phyloP scores from a whole-genome alignment of 1,139 yeast genomes.

The Taiozyma sp. region DNA sequence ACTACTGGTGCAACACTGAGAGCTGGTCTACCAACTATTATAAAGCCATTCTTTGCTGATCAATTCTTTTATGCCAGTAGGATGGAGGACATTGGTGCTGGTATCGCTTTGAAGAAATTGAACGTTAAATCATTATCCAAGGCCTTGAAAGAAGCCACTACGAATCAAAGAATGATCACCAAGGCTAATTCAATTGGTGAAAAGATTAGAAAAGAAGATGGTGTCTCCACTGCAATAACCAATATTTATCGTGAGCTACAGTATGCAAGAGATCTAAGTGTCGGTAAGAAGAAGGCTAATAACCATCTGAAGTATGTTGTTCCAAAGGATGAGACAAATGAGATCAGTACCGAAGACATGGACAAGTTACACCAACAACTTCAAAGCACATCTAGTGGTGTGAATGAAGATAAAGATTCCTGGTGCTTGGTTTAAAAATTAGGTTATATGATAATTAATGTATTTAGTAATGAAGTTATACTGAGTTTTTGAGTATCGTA shows the following conservation, averaged over 20 bases:
- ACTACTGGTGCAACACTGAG: constrained; percentile 90
- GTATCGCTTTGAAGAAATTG: constrained; percentile 64
- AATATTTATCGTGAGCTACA: constrained; percentile 74
- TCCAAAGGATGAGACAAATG: not conserved
- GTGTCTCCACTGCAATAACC: constrained; percentile 74
- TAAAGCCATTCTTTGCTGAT: constrained; percentile 95
- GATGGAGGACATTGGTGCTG: constrained; percentile 89
- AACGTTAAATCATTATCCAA: constrained; percentile 57
- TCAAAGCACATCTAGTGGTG: constrained; percentile 1
- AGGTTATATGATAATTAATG: not conserved
- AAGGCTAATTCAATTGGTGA: constrained; percentile 62
- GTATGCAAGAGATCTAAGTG: constrained; percentile 57
- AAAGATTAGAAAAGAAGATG: constrained; percentile 64
- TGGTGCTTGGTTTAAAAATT: constrained; percentile 26
- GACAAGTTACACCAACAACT: constrained; percentile 8
- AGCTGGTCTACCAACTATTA: constrained; percentile 83
- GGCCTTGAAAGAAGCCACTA: constrained; percentile 66
- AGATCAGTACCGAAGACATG: constrained; percentile 4
- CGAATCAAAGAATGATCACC: constrained; percentile 59
- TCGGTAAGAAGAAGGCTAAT: constrained; percentile 23
- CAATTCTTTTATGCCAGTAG: constrained; percentile 88
- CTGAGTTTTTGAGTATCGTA: not conserved
- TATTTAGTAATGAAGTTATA: not conserved
- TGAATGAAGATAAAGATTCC: constrained; percentile 25
- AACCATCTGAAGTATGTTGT: not conserved